These are phyloP conservation scores for Moesziomyces globuligerus DNA, from an alignment of 1,284 basidiomycete genomes.

Conservation along the genomic window DNA sequence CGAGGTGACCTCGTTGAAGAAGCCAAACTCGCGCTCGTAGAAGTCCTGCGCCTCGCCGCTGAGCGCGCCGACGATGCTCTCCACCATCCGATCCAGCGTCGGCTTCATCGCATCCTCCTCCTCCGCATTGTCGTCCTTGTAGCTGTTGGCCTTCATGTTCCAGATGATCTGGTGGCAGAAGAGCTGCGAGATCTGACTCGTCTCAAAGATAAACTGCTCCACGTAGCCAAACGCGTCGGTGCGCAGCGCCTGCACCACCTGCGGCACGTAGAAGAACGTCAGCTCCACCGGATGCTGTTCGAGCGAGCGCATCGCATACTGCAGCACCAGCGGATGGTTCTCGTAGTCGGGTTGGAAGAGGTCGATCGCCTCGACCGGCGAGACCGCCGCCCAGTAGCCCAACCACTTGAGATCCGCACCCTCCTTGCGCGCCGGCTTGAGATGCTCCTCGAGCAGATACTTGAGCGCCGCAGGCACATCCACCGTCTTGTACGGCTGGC, in stretches of 20 bases:
- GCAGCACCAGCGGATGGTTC: constrained; percentile 85
- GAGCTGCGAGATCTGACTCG: constrained; percentile 93
- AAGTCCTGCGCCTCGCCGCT: constrained; percentile 91
- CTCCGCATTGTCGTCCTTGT: constrained; percentile 80
- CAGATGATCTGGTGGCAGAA: constrained; percentile 99
- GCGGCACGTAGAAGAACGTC: constrained; percentile 99
- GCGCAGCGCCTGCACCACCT: constrained; percentile 93
- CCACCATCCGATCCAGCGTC: constrained; percentile 84
- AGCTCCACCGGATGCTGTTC: constrained; percentile 93
- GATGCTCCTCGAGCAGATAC: constrained; percentile 83
- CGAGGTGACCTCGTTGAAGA: constrained; percentile 95
- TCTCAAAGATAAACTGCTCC: constrained; percentile 94
- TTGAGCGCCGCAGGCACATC: constrained; percentile 81
- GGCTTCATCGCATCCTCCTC: constrained; percentile 95
- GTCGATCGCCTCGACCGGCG: constrained; percentile 74
- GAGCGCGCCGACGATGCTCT: constrained; percentile 82
- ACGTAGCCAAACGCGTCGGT: constrained; percentile 86
- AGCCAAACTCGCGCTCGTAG: constrained; percentile 93
- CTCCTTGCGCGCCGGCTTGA: constrained; percentile 74
- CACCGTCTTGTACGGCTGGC: constrained; percentile 78
- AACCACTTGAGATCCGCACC: constrained; percentile 74
- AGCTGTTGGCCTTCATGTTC: constrained; percentile 99
- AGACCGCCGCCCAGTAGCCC: constrained; percentile 85
- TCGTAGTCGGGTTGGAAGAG: constrained; percentile 67
- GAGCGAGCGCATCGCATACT: constrained; percentile 95